Base-by-base conservation (phyloP, 768 basidiomycete genomes). In the Asterophora parasitica region DNA sequence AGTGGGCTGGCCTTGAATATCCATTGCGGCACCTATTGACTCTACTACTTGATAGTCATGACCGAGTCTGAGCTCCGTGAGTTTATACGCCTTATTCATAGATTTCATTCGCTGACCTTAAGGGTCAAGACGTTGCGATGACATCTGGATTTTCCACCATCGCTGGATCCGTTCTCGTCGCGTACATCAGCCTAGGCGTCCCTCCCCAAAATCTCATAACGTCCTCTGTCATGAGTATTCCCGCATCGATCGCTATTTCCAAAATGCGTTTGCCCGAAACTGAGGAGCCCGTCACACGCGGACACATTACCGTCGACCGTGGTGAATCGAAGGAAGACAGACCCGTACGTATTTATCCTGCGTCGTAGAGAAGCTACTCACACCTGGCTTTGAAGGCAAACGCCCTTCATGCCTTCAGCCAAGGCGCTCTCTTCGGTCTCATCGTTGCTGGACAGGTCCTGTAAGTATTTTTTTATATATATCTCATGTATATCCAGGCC, bases 101-200 rank as follows among this genome's bases (percentile, higher is more conserved):
- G 6, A 28, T 17, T 12, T n/a, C 17, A 3, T 7, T 27, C 35
- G 30, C 27, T 43, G 27, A 45, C 16, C 27, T 42, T 34, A 13
- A 17, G 31, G 27, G 45, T n/a, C n/a, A n/a, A 76, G 74, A 88
- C 67, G 72, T 92, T 36, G 76, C 81, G 37, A 92, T 93, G 91
- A 91, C 90, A 16, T 90, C 88, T 53, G 90, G 88, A 63, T 95
- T 95, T 72, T 88, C 91, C 6, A 93, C 91, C 42, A 95, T 95
- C 56, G 85, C 93, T 46, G 92, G 93, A 35, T 90, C 88, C 30
- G 92, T 96, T 10, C 75, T 96, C 39, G 74, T 78, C 46, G 92
- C 89, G 23, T 95, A 94, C 63, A 86, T 93, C 61, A 70, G 62
- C 53, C 71, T 85, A 54, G 90, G 86, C 32, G 86, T 91, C 27